Evolutionary conservation across 75 land plant genomes (phyloP), one percentile per base, ranked within the genome.

Genomic region (Pinus albicaulis): DNA sequence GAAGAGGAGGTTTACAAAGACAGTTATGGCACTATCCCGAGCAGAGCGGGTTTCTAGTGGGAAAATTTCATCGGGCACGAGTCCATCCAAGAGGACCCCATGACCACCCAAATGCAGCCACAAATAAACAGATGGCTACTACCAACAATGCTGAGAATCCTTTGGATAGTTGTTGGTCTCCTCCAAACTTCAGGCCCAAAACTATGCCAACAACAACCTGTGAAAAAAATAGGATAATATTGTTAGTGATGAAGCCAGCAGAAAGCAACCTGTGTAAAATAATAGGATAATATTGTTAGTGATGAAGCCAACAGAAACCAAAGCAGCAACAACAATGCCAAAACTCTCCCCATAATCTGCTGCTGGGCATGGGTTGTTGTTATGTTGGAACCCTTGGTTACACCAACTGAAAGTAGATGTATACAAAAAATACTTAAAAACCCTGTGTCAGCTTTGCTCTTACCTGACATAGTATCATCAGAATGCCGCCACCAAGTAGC

Each of bases 41-140:
- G 98, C 89, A 20, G 98, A 93, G 55, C 96, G 77, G 0, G 87
- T 91, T 56, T 95, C 96, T 66, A 95, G 44, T 2, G 98, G 93
- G 78, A 95, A 95, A 31, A 94, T 94, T 76, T 94, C 98, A 59
- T 95, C 92, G 20, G 98, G 96, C 14, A 94, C 85, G n/a, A 26
- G 93, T 82, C 98, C 98, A 95, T 10, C 93, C 93, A 1, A 95
- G 80, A 1, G 93, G 85, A 0, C 98, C 98, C 98, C 98, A 95
- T 16, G 96, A 93, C 96, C 98, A 95, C 56, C 93, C 98, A 57
- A 93, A 95, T 6, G 87, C 93, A 5, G 81, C 68, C n/a, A 88
- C 93, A 59, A 88, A 92, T 7, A 86, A 65, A 62, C 93, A 90
- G 36, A 92, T 79, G 65, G 91, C 77, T 8, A 76, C 59, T 55